Conservation (phyloP, 805 yeast genomes). For the Candida sakaeoensis region DNA sequence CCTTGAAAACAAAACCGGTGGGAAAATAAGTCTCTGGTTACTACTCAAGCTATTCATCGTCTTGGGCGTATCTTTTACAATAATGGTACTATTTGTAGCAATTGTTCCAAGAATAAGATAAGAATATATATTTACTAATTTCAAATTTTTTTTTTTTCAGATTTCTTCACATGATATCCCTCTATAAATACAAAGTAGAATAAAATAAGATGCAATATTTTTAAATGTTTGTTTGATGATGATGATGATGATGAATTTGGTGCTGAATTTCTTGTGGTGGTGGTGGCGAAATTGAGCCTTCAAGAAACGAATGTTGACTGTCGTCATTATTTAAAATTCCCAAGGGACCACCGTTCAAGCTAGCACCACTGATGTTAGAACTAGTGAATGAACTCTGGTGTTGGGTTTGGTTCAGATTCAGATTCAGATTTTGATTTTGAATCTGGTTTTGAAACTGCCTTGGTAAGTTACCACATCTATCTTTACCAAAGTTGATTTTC, state of each 20-base stretch:
- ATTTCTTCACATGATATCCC: background rate
- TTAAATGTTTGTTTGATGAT: background rate
- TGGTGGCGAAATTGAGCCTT: slow-evolving; percentile 2
- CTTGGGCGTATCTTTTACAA: slow-evolving; percentile 24
- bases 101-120: slow-evolving; percentile 33
- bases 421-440: slow-evolving; percentile 5
- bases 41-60: slow-evolving; percentile 28
- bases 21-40: slow-evolving; percentile 37
- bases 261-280: slow-evolving; percentile 5
- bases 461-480: slow-evolving; percentile 92
- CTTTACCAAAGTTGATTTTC: slow-evolving; percentile 89
- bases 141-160: background rate
- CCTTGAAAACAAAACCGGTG: slow-evolving; percentile 36
- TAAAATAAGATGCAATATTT: background rate
- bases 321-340: slow-evolving; percentile 10
- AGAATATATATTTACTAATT: background rate
- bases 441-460: slow-evolving; percentile 55
- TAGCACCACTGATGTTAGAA: background rate
- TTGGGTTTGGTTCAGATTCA: too few species aligned
- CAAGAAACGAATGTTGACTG: slow-evolving; percentile 7
- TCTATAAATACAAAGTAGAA: slow-evolving; percentile 1
- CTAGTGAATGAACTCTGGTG: background rate
- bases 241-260: background rate
- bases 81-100: slow-evolving; percentile 31
- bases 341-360: slow-evolving; percentile 8